A percentile compares a stretch with the other conserved stretches of the same genome.
Evolutionary conservation across 176 grass and related monocot species (phyloP).

Genomic region (Lolium perenne): DNA sequence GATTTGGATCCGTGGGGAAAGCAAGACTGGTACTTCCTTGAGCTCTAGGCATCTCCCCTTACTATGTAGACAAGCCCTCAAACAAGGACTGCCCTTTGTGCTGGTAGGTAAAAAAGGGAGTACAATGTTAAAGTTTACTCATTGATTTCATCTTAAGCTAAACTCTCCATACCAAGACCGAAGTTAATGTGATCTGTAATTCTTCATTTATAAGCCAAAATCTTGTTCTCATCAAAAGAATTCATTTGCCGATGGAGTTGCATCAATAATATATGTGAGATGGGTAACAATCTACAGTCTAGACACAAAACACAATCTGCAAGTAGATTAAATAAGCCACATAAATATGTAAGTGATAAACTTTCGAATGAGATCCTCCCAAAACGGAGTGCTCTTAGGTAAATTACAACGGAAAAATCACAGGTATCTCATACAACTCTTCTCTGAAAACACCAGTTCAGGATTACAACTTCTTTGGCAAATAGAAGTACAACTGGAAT

Average conservation of each 20-base stretch:
- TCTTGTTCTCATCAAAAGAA: neutral
- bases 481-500: slow-evolving; percentile 29
- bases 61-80: too few species aligned
- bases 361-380: neutral
- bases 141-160: neutral
- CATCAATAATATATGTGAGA: neutral
- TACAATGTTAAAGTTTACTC: neutral
- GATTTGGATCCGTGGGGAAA: too few species aligned
- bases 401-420: neutral
- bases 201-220: neutral
- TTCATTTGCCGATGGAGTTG: neutral
- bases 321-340: neutral
- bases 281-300: neutral
- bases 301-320: neutral
- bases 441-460: neutral
- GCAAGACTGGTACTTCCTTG: too few species aligned
- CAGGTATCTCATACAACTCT: neutral
- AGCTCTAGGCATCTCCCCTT: too few species aligned
- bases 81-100: too few species aligned
- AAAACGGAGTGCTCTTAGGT: neutral
- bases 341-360: neutral
- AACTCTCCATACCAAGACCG: neutral
- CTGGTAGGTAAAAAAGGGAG: too few species aligned
- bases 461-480: slow-evolving; percentile 21
- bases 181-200: neutral